Evolutionary conservation across 1,284 basidiomycete genomes (phyloP).

Genomic region (Violaceomyces palustris): DNA sequence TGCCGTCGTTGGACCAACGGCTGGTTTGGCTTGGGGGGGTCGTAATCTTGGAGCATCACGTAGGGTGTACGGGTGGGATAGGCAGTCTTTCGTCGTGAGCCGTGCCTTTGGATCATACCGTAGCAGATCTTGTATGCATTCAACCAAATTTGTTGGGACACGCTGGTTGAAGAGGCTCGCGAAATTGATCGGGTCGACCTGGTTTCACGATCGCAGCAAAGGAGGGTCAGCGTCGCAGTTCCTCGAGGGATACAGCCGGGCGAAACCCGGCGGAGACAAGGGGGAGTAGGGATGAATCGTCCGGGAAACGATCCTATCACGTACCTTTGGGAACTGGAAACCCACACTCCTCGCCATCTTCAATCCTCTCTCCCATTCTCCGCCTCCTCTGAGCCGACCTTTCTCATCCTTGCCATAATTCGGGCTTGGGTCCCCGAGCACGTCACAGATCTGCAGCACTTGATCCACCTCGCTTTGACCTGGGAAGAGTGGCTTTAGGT

Average conservation of each 20-base stretch:
- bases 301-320: constrained; percentile 8
- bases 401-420: constrained; percentile 74
- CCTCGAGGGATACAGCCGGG: too few species aligned
- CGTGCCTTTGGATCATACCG: constrained; percentile 84
- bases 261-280: too few species aligned
- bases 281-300: constrained; percentile 5
- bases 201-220: too few species aligned
- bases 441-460: constrained; percentile 78
- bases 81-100: constrained; percentile 76
- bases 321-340: constrained; percentile 83
- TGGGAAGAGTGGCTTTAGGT: constrained; percentile 93
- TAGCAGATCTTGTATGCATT: constrained; percentile 86
- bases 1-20: constrained; percentile 24
- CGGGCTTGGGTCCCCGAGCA: constrained; percentile 83
- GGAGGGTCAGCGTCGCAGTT: too few species aligned
- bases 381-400: constrained; percentile 72
- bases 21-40: constrained; percentile 31
- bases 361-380: constrained; percentile 77
- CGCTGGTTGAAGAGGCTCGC: constrained; percentile 71
- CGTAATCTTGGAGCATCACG: constrained; percentile 59
- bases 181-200: constrained; percentile 74
- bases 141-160: constrained; percentile 74
- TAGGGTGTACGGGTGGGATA: constrained; percentile 80
- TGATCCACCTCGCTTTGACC: constrained; percentile 94
- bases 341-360: constrained; percentile 79